Percentiles rank a stretch among this genome's conserved stretches.
phyloP scores from a whole-genome alignment of 192 early-diverging fungal species.

The Backusella luteola region DNA sequence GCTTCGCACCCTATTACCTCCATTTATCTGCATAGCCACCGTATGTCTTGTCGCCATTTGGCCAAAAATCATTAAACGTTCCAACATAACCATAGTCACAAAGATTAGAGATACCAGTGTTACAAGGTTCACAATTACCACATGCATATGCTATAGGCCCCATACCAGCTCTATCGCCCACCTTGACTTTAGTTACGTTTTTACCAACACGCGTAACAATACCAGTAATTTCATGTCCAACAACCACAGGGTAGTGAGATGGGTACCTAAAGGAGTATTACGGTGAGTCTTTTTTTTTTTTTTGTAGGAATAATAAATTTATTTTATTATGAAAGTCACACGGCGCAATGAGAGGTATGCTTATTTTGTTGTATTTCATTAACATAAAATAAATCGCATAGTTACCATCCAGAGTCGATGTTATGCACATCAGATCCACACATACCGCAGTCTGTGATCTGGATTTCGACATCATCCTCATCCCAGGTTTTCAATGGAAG shows the following conservation, averaged over 20 bases:
- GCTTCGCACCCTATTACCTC: slow-evolving; percentile 4
- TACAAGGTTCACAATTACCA: neutral
- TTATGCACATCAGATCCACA: slow-evolving; percentile 78
- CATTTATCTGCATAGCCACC: slow-evolving; percentile 42
- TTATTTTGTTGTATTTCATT: neutral
- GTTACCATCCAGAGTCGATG: slow-evolving; percentile 19
- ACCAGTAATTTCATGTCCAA: slow-evolving; percentile 55
- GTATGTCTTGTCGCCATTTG: slow-evolving; percentile 26
- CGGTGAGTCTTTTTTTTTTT: neutral
- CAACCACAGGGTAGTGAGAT: slow-evolving; percentile 11
- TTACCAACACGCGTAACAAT: slow-evolving; percentile 34
- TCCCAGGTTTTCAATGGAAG: slow-evolving; percentile 1
- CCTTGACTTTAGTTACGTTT: slow-evolving; percentile 33
- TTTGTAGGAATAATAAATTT: too few relatives aligned
- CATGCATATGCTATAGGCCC: neutral
- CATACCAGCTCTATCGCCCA: slow-evolving; percentile 65
- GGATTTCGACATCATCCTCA: slow-evolving; percentile 46
- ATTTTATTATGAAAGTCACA: too few relatives aligned
- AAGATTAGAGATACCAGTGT: neutral
- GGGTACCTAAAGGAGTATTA: neutral
- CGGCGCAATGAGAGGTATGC: too few relatives aligned
- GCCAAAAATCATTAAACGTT: slow-evolving; percentile 14
- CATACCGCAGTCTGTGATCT: slow-evolving; percentile 65
- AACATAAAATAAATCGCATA: neutral
- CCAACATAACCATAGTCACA: slow-evolving; percentile 10